phyloP scores from a whole-genome alignment of 1,284 basidiomycete species.

The Irpex sp. region DNA sequence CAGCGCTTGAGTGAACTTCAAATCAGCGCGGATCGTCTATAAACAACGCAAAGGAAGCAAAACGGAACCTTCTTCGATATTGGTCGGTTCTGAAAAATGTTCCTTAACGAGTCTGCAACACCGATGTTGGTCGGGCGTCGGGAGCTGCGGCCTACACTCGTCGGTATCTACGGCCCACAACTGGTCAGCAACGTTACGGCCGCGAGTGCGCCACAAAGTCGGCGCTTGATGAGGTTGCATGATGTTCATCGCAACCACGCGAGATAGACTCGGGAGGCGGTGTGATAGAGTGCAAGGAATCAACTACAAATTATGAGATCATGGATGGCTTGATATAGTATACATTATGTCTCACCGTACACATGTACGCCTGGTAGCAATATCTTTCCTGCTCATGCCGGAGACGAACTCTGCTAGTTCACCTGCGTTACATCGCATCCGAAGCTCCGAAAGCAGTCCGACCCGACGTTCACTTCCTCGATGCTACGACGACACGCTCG shows the following conservation, averaged over 20 bases:
- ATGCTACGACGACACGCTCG: slow-evolving; percentile 59
- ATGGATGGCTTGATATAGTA: not conserved
- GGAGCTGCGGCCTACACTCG: not conserved
- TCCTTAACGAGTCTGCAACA: not conserved
- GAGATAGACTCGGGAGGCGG: not conserved
- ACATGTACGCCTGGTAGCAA: not conserved
- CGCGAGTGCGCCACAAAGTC: not conserved
- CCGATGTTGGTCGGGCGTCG: not conserved
- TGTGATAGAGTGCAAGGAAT: not conserved
- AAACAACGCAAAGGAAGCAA: no score
- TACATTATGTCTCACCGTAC: no score
- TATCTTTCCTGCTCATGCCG: not conserved
- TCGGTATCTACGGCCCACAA: not conserved
- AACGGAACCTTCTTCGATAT: no score
- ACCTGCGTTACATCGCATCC: not conserved
- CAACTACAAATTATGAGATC: not conserved
- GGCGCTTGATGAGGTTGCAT: not conserved
- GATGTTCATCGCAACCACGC: not conserved
- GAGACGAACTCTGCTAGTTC: not conserved
- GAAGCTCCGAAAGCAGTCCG: not conserved
- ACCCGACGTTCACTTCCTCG: slow-evolving; percentile 9
- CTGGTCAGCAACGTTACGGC: not conserved
- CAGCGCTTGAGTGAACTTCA: no score
- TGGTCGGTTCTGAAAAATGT: no score
- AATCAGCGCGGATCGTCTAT: no score